Evolutionary conservation across 768 basidiomycete species (phyloP).

Genomic region (Exidia glandulosa): DNA sequence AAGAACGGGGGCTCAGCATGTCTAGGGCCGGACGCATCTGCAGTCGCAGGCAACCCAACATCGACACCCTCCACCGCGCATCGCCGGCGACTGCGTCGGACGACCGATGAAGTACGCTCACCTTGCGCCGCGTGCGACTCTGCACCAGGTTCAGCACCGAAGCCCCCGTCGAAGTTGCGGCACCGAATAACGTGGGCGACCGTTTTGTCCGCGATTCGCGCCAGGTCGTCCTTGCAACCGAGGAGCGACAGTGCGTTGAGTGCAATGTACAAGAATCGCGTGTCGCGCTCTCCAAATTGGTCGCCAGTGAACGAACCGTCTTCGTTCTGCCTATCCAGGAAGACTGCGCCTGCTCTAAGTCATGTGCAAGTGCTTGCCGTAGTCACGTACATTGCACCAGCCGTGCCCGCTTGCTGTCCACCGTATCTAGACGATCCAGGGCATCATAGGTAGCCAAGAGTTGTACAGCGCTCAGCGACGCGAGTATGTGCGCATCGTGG

Average conservation of each 20-base stretch:
- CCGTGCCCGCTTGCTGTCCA: slow-evolving; percentile 28
- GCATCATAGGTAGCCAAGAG: slow-evolving; percentile 81
- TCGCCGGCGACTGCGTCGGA: background rate
- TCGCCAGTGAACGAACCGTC: slow-evolving; percentile 90
- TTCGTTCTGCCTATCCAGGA: slow-evolving; percentile 72
- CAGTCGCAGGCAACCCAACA: no score
- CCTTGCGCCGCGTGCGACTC: slow-evolving; percentile 93
- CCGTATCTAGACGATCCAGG: slow-evolving; percentile 56
- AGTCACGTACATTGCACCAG: slow-evolving; percentile 57
- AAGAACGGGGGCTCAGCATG: no score
- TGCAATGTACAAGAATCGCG: slow-evolving; percentile 85
- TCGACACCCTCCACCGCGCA: no score
- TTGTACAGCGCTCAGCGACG: slow-evolving; percentile 88
- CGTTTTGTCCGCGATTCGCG: slow-evolving; percentile 41
- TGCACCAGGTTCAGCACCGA: slow-evolving; percentile 71
- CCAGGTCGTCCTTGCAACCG: slow-evolving; percentile 57
- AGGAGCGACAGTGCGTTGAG: slow-evolving; percentile 74
- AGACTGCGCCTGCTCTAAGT: slow-evolving; percentile 39
- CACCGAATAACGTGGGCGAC: slow-evolving; percentile 66
- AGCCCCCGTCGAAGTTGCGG: slow-evolving; percentile 92
- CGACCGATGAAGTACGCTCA: slow-evolving; percentile 18
- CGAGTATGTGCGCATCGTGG: slow-evolving; percentile 82
- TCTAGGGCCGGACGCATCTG: no score
- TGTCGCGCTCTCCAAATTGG: slow-evolving; percentile 82
- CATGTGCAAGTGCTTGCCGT: background rate